Evolutionary conservation across 129 eudicot species (phyloP).

Genomic region (Rutidosis leptorrhynchoides): DNA sequence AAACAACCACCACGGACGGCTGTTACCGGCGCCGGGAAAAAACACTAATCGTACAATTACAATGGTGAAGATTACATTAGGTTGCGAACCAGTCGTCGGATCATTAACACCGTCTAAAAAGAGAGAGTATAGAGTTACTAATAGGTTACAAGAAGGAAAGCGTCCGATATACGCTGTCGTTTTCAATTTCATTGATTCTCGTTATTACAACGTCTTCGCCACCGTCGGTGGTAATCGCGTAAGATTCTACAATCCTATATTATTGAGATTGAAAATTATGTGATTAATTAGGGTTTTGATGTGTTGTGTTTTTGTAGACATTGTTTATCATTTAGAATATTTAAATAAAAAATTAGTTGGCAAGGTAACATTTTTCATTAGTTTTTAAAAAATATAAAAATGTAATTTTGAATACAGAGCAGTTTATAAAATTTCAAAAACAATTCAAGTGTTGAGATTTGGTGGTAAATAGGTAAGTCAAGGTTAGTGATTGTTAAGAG

Average conservation of each 20-base stretch:
- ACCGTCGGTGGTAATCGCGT: slow-evolving; percentile 96
- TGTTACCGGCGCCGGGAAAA: background rate
- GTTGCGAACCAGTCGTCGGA: slow-evolving; percentile 82
- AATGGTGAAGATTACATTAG: slow-evolving; percentile 57
- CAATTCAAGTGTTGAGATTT: too few species aligned
- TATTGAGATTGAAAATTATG: background rate
- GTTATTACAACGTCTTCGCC: slow-evolving; percentile 81
- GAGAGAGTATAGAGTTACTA: slow-evolving; percentile 83
- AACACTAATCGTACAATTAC: background rate
- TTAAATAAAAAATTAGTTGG: background rate
- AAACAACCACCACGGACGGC: background rate
- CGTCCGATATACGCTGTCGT: slow-evolving; percentile 87
- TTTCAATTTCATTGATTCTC: slow-evolving; percentile 92
- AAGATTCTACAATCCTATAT: background rate
- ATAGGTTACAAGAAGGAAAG: slow-evolving; percentile 85
- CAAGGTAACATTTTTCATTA: background rate
- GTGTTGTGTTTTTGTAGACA: background rate
- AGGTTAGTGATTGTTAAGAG: background rate
- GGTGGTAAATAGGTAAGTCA: background rate
- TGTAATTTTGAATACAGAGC: background rate
- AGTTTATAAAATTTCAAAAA: too few species aligned
- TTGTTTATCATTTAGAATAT: background rate
- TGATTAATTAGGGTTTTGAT: slow-evolving; percentile 11
- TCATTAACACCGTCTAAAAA: slow-evolving; percentile 66
- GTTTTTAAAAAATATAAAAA: background rate